Evolutionary conservation across 202 grass and related monocot genomes (phyloP).

Genomic region (Hordeum pubiflorum): DNA sequence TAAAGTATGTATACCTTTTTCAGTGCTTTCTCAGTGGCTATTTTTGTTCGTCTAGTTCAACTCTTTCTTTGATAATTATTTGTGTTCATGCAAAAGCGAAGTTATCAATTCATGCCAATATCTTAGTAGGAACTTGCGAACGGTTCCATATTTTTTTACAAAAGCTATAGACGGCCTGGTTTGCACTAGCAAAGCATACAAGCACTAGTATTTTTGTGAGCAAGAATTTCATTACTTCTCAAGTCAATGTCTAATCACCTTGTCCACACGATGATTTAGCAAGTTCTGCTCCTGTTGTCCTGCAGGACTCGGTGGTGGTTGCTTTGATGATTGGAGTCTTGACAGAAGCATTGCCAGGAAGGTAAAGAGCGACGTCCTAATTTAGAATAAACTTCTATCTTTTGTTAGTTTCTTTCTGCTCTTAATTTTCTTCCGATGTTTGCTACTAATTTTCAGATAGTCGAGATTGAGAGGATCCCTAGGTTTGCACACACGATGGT

Average conservation of each 20-base stretch:
- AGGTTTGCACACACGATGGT: constrained; percentile 70
- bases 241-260: neutral
- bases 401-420: neutral
- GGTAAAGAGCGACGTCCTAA: constrained; percentile 22
- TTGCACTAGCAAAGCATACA: neutral
- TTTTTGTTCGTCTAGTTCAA: neutral
- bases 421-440: neutral
- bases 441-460: constrained; percentile 40
- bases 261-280: neutral
- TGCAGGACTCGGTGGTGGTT: constrained; percentile 56
- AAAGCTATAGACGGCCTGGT: neutral
- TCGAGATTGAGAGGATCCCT: constrained; percentile 54
- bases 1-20: neutral
- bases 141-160: neutral
- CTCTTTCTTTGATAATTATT: neutral
- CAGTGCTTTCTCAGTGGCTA: neutral
- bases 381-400: constrained; percentile 1
- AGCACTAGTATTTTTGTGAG: neutral
- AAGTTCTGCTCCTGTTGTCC: constrained; percentile 6
- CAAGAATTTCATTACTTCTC: neutral
- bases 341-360: constrained; percentile 71
- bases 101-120: neutral
- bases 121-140: neutral
- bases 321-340: constrained; percentile 79
- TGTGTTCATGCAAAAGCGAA: neutral